A percentile compares a stretch with the other conserved stretches of the same genome.
phyloP scores from a whole-genome alignment of 2,329 filamentous ascomycete genomes.

The Tolypocladium paradoxum region DNA sequence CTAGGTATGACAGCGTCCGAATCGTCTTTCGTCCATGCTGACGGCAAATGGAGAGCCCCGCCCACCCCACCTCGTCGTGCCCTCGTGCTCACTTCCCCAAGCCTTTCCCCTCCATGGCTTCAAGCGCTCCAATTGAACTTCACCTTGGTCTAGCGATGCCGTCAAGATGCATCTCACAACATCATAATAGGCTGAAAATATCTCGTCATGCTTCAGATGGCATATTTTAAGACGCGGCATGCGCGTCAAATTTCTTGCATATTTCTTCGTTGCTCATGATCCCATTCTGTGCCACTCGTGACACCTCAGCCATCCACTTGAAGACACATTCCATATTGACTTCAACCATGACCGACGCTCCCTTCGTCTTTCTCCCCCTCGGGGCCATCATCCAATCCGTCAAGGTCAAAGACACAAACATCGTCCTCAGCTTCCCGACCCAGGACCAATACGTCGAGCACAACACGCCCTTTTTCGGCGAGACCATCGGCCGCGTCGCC shows the following conservation, averaged over 20 bases:
- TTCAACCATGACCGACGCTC: slow-evolving; percentile 31
- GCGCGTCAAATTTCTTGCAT: not conserved
- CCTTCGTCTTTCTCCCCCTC: slow-evolving; percentile 59
- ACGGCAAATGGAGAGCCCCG: no score
- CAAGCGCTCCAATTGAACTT: not conserved
- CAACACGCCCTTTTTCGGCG: slow-evolving; percentile 77
- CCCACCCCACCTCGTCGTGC: no score
- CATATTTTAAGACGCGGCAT: not conserved
- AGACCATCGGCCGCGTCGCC: slow-evolving; percentile 77
- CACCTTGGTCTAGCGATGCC: not conserved
- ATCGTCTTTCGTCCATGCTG: no score
- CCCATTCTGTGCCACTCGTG: not conserved
- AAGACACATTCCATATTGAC: not conserved
- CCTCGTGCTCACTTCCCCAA: no score
- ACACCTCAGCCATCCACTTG: not conserved
- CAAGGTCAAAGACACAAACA: slow-evolving; percentile 66
- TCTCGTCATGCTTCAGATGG: no score
- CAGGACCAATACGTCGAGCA: slow-evolving; percentile 64
- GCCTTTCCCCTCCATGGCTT: not conserved
- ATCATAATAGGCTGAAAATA: not conserved
- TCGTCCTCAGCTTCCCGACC: slow-evolving; percentile 76
- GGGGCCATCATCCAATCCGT: slow-evolving; percentile 77
- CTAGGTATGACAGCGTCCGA: no score
- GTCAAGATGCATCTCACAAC: not conserved
- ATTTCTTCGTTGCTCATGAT: not conserved